These are phyloP conservation scores for Cladorrhinum samala DNA, from an alignment of 495 filamentous ascomycete genomes.

Conservation along the genomic window DNA sequence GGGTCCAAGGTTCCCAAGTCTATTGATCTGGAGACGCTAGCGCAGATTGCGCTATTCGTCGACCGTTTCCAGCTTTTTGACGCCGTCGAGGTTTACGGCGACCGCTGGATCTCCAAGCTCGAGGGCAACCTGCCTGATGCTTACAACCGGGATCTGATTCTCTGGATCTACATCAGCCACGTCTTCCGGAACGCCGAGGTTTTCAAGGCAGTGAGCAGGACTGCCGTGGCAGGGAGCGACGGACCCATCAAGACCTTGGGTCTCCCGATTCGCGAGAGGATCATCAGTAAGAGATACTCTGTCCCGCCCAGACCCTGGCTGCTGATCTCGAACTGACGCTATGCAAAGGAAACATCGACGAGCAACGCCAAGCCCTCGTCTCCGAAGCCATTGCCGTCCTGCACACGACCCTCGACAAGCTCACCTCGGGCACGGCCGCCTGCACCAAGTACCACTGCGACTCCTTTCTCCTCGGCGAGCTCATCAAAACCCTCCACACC, in stretches of 20 bases:
- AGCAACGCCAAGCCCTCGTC: slow-evolving; percentile 17
- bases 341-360: slow-evolving; percentile 23
- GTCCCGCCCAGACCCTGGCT: too few relatives aligned
- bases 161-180: slow-evolving; percentile 25
- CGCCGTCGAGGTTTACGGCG: slow-evolving; percentile 33
- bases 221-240: slow-evolving; percentile 8
- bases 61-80: slow-evolving; percentile 47
- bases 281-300: slow-evolving; percentile 18
- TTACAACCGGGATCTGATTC: slow-evolving; percentile 15
- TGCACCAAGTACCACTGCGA: slow-evolving; percentile 19
- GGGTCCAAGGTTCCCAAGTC: slow-evolving; percentile 34
- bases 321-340: too few relatives aligned
- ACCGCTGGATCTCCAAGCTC: slow-evolving; percentile 38
- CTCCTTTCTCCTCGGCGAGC: slow-evolving; percentile 24
- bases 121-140: slow-evolving; percentile 4
- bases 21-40: slow-evolving; percentile 40
- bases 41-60: slow-evolving; percentile 44
- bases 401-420: slow-evolving; percentile 12
- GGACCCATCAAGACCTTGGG: slow-evolving; percentile 18
- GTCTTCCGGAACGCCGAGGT: slow-evolving; percentile 23
- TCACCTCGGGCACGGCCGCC: slow-evolving; percentile 4
- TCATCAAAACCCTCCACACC: slow-evolving; percentile 21
- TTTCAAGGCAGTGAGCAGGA: slow-evolving; percentile 19
- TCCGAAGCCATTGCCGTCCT: slow-evolving; percentile 11
- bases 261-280: slow-evolving; percentile 24